These are phyloP conservation scores for Cornus florida DNA, from an alignment of 148 eudicot genomes.

Conservation along the genomic window DNA sequence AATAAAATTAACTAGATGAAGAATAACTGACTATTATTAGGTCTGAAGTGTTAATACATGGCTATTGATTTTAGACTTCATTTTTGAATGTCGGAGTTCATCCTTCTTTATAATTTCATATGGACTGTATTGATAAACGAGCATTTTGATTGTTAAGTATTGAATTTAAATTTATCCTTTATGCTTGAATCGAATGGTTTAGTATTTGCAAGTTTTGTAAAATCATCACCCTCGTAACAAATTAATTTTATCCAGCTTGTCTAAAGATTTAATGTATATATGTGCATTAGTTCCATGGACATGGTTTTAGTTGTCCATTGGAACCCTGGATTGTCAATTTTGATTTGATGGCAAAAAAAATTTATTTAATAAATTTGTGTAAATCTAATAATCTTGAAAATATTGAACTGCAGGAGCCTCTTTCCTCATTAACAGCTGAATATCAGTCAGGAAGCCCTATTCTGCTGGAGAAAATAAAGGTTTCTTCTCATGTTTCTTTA, in stretches of 20 bases:
- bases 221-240: no score
- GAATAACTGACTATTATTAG: background rate
- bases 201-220: background rate
- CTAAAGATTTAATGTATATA: no score
- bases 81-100: background rate
- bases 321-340: background rate
- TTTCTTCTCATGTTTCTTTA: conserved; percentile 11
- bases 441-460: conserved; percentile 86
- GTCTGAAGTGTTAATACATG: background rate
- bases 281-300: background rate
- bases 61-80: background rate
- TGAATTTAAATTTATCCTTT: no score
- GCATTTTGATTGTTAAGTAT: background rate
- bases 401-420: conserved; percentile 65
- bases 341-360: background rate
- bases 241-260: background rate
- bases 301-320: background rate
- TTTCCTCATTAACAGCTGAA: conserved; percentile 73
- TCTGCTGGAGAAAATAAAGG: conserved; percentile 88
- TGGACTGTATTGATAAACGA: background rate
- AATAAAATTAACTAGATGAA: background rate
- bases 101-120: background rate
- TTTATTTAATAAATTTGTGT: background rate
- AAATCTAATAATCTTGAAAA: conserved; percentile 5
- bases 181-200: background rate